Conservation (phyloP, 805 yeast species). For the Vanderwaltozyma tropicalis region DNA sequence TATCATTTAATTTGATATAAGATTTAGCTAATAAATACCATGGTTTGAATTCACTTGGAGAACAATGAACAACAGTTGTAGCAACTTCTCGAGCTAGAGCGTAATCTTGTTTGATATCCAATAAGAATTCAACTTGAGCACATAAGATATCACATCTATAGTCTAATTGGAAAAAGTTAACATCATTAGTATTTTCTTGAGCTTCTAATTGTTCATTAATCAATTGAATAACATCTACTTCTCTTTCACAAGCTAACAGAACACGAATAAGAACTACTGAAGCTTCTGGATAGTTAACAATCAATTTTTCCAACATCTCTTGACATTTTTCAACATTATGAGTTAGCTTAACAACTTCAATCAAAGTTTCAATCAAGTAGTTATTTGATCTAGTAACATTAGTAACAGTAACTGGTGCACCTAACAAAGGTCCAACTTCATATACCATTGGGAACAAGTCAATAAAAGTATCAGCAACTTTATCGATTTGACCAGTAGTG, state of each 20-base stretch:
- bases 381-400: conserved; percentile 26
- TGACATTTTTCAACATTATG: conserved; percentile 19
- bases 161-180: conserved; percentile 11
- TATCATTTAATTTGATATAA: conserved; percentile 52
- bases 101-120: conserved; percentile 20
- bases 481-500: conserved; percentile 25
- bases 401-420: conserved; percentile 26
- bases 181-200: conserved; percentile 6
- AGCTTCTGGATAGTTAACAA: conserved; percentile 17
- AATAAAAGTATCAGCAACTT: conserved; percentile 24
- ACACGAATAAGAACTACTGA: conserved; percentile 25
- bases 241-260: conserved; percentile 26
- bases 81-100: conserved; percentile 19
- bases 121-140: conserved; percentile 22
- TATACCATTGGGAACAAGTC: conserved; percentile 25
- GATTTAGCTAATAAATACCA: conserved; percentile 62
- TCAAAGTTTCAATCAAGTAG: conserved; percentile 24
- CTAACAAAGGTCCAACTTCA: conserved; percentile 23
- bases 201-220: conserved; percentile 21
- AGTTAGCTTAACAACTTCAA: conserved; percentile 25
- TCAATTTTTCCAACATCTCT: conserved; percentile 17
- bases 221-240: conserved; percentile 28
- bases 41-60: conserved; percentile 66
- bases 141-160: conserved; percentile 25
- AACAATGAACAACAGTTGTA: conserved; percentile 40